Base-by-base conservation (phyloP, 495 filamentous ascomycete genomes). In the Penicillium antarcticum region DNA sequence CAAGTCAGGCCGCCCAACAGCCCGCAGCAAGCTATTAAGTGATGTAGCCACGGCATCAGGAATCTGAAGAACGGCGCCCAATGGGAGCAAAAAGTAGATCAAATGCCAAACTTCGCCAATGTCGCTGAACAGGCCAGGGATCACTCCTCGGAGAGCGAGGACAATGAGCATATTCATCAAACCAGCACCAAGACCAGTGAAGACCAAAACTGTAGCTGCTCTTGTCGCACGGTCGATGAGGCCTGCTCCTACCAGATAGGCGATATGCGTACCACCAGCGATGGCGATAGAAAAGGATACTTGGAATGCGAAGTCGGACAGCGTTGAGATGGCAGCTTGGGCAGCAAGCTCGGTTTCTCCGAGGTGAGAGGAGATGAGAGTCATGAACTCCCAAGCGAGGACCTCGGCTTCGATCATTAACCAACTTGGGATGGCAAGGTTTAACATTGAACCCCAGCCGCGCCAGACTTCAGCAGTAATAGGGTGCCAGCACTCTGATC, bases 231-330 rank as follows among this genome's bases (percentile, higher is more conserved):
- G 57, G 4, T 52, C 17, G n/a, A 65, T 23, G 2, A 65, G 48
- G 0, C 68, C 71, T 2, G 72, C 66, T 11, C 84, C 84, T 33
- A 87, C 77, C n/a, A 86, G 63, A 45, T 86, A 85, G 4, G 83
- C 84, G 10, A 87, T 68, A 3, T 83, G 74, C 5, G 84, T 87
- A n/a, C 78, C 83, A 17, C 75, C 74, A 6, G 80, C 84, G 44
- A 87, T 79, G 9, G 78, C 79, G 32, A 86, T 63, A 5, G 84
- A 78, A 57, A 86, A 87, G 4, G 81, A 75, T 29, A 86, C 71
- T 54, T 84, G 80, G 60, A 80, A 87, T 5, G 76, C 80, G 3
- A 82, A 73, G 31, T 73, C 70, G 8, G 78, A 73, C 8, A 82
- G 62, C 0, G 81, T 83, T 12, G 75, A 69, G 2, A 87, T 44